A percentile compares a stretch with the other conserved stretches of the same genome.
Evolutionary conservation across 2,329 filamentous ascomycete species (phyloP).

Genomic region (Calcarisporium arbuscula): DNA sequence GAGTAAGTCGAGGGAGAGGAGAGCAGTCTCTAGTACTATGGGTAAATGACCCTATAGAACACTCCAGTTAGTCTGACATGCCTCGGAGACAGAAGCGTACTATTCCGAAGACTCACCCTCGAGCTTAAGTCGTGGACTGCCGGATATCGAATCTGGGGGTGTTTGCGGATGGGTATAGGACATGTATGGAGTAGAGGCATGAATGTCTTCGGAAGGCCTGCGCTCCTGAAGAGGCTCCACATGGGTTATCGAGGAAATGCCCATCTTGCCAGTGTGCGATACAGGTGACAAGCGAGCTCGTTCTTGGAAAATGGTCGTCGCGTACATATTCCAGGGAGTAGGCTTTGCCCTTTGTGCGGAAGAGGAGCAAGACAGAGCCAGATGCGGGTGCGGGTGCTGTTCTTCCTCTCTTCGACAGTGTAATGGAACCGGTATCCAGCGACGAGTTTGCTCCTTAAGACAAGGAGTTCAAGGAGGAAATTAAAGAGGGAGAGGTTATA

Average conservation of each 20-base stretch:
- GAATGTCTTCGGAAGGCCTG: slow-evolving; percentile 15
- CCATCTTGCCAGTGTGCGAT: slow-evolving; percentile 16
- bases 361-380: no score
- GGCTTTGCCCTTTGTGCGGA: neutral
- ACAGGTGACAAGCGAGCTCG: no score
- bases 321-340: slow-evolving; percentile 8
- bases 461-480: slow-evolving; percentile 3
- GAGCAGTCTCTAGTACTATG: slow-evolving; percentile 17
- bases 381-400: no score
- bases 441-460: slow-evolving; percentile 5
- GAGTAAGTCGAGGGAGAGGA: slow-evolving; percentile 17
- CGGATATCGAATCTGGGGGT: slow-evolving; percentile 25
- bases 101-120: slow-evolving; percentile 19
- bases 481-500: slow-evolving; percentile 15
- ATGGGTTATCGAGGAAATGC: slow-evolving; percentile 14
- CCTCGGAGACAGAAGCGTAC: neutral
- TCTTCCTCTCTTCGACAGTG: no score
- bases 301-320: no score
- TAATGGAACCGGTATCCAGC: no score
- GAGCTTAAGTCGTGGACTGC: slow-evolving; percentile 26
- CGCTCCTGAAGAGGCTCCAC: slow-evolving; percentile 11
- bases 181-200: slow-evolving; percentile 12
- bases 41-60: slow-evolving; percentile 15
- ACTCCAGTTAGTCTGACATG: no score
- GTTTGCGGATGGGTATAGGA: slow-evolving; percentile 18